Percentiles rank a stretch among this genome's conserved stretches.
Evolutionary conservation across 2,329 filamentous ascomycete genomes (phyloP).

Genomic region (Ceratocystis harringtonii): DNA sequence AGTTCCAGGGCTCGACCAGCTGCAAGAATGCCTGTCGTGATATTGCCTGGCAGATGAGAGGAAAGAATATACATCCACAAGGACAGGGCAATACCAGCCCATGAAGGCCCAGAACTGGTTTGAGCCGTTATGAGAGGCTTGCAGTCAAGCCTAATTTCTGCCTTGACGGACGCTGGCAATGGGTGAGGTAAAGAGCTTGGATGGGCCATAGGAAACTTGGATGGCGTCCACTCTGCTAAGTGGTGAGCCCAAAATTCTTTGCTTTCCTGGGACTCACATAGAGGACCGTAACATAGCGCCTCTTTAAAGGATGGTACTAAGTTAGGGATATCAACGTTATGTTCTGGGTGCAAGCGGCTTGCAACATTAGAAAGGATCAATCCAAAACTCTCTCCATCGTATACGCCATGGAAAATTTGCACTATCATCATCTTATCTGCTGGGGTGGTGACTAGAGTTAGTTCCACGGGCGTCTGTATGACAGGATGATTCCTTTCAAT

Average conservation of each 20-base stretch:
- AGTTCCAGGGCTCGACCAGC: constrained; percentile 64
- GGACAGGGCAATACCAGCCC: constrained; percentile 66
- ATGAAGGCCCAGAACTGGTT: constrained; percentile 50
- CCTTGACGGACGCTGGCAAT: not conserved
- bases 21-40: constrained; percentile 56
- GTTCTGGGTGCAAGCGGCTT: not conserved
- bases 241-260: constrained; percentile 53
- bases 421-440: constrained; percentile 35
- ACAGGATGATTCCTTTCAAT: constrained; percentile 34
- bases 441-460: constrained; percentile 27
- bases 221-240: constrained; percentile 27
- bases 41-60: constrained; percentile 28
- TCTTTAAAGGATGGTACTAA: constrained; percentile 39
- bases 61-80: constrained; percentile 54
- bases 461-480: constrained; percentile 37
- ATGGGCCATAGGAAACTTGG: constrained; percentile 12
- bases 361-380: constrained; percentile 39
- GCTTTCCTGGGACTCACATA: constrained; percentile 32
- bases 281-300: constrained; percentile 52
- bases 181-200: not conserved
- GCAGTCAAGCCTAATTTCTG: constrained; percentile 25
- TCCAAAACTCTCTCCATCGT: constrained; percentile 67
- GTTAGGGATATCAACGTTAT: not conserved
- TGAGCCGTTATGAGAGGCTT: constrained; percentile 37
- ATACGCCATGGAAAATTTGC: constrained; percentile 71